Evolutionary conservation across 192 early-diverging fungal genomes (phyloP), one percentile per base, ranked within the genome.

Genomic region (Dissophora globulifera): DNA sequence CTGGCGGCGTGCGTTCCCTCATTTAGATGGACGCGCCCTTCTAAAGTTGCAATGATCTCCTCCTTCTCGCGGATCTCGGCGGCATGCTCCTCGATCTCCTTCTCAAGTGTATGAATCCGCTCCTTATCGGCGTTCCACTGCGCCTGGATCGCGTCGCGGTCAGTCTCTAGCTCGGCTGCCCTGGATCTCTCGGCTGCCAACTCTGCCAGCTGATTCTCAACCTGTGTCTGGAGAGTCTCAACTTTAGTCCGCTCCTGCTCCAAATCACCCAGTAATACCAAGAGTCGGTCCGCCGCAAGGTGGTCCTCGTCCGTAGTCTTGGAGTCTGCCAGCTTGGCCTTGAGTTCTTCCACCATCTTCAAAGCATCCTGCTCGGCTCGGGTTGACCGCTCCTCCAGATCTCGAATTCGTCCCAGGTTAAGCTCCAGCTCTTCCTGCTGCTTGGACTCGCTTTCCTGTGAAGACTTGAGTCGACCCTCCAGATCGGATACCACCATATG

Each of bases 61-160:
- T 31, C 45, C 45, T 66, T 75, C 26, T 75, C 71, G 33, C 27
- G 57, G 19, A 66, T 51, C 12, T 38, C 57, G 11, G 31, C 9
- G 13, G 55, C 40, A 2, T 75, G 71, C 4, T 48, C 43, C 38
- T 75, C 62, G 22, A 75, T 66, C 7, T 66, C 25, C 57, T 75
- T 65, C 25, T 75, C 57, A 30, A 75, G 33, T 16, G 25, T 30
- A 27, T 46, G 40, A 16, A 75, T 65, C 22, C 62, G 54, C 0
- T 62, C 71, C 50, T 75, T 75, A 23, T 75, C 71, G 5, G 62
- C 25, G 26, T 58, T 42, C 69, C 69, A 74, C 20, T 74, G 45
- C 1, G 46, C 32, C n/a, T 65, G 61, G 16, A 64, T 74, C 11
- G 47, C 55, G n/a, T 65, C 62, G 13, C 71, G 62, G 22, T 66